Evolutionary conservation across 2,329 filamentous ascomycete genomes (phyloP), one percentile per base, ranked within the genome.

Genomic region (Canariomyces notabilis): DNA sequence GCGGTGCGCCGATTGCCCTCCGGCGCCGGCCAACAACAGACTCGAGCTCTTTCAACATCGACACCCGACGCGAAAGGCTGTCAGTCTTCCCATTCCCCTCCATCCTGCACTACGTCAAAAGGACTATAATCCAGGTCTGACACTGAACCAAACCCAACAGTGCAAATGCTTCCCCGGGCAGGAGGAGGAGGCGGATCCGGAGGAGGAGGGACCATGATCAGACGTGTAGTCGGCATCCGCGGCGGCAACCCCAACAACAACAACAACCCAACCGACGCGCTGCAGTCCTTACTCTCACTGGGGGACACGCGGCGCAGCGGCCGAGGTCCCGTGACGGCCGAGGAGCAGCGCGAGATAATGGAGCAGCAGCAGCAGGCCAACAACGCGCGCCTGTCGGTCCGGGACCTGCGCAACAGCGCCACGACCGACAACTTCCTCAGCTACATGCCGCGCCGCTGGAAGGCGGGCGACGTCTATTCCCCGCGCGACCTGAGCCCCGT

Each of bases 391-490:
- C n/a, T 26, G 18, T 21, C 36, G 36, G n/a, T 42, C 16, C 12
- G 20, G 41, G 49, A 51, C 34, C 18, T 48, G 40, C 45, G 42
- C 21, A n/a, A 7, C n/a, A 23, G 16, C 35, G 34, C 34, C 14
- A 37, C 29, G 35, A 51, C 52, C 16, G 68, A 69, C 36, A 78
- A 80, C 52, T 80, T 80, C 64, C 67, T 80, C 57, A 72, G 68
- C 52, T 82, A 87, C 66, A 76, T 83, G 66, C 75, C 79, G 29
- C 82, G 90, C 38, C 74, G 76, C 33, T 97, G 86, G 84, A 73
- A 75, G 58, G 59, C 71, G 1, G 93, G 93, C 57, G 90, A 97
- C 63, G 76, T 96, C 42, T 97, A 97, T 69, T 79, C 89, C 49
- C 93, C 93, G 26, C 87, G 90, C 63, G 93, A 98, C 67, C 67